A percentile compares a stretch with the other conserved stretches of the same genome.
These are phyloP conservation scores for Willaertia magna DNA, from an alignment of 208 protist species.

Conservation along the genomic window DNA sequence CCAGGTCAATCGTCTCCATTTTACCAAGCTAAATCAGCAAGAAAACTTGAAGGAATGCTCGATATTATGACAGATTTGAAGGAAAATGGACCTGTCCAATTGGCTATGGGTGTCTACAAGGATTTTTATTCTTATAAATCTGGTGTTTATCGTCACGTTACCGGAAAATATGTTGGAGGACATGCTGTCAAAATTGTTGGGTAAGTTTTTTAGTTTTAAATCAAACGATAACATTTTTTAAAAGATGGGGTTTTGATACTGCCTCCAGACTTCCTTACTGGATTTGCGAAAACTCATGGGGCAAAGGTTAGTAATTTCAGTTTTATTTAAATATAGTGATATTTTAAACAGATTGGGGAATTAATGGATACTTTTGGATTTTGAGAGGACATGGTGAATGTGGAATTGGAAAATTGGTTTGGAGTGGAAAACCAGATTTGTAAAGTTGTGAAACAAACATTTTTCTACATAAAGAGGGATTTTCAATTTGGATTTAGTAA, in stretches of 20 bases:
- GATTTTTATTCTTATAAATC: constrained; percentile 67
- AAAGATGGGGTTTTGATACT: constrained; percentile 31
- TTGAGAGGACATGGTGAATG: not conserved
- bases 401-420: not conserved
- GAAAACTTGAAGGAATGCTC: not conserved
- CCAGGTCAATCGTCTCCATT: not conserved
- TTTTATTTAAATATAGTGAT: too few relatives aligned
- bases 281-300: constrained; percentile 78
- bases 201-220: constrained; percentile 39
- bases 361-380: not conserved
- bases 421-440: too few relatives aligned
- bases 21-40: not conserved
- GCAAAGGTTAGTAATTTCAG: constrained; percentile 35
- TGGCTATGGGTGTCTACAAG: constrained; percentile 62
- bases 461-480: too few relatives aligned
- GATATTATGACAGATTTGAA: constrained; percentile 46
- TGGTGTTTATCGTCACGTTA: constrained; percentile 66
- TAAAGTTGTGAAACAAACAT: too few relatives aligned
- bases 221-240: too few relatives aligned
- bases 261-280: constrained; percentile 58
- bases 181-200: constrained; percentile 69
- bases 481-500: too few relatives aligned
- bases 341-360: not conserved
- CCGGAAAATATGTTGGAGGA: constrained; percentile 46
- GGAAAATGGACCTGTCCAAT: constrained; percentile 62